Base-by-base conservation (phyloP, 768 basidiomycete genomes). In the Phallus indusiatus region DNA sequence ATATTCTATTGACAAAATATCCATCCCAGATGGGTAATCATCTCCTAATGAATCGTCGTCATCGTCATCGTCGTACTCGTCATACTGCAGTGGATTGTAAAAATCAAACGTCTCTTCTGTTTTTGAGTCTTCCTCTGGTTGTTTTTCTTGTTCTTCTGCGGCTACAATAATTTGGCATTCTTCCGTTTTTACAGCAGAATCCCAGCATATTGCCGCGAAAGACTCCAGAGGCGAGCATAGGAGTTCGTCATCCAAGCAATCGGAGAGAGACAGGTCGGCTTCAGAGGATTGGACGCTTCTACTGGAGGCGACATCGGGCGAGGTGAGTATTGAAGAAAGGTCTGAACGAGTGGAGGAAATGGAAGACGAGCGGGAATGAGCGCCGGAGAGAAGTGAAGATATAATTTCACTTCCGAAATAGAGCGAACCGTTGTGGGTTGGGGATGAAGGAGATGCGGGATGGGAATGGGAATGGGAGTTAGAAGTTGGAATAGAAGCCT, bases 161-260 rank as follows among this genome's bases (percentile, higher is more conserved):
- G 48, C 50, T 3, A n/a, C 14, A 11, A 53, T 52, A 14, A 1
- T 28, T 14, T 59, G 37, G 20, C 17, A 20, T 51, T 20, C 21
- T 5, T 51, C 50, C 50, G 48, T 21, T 17, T 28, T 17, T 14
- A 59, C 57, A 28, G 57, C 57, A 16, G 57, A 49, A 53, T 36
- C 34, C 57, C 57, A 59, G 21, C 57, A 59, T 14, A 59, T 35
- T 7, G 57, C 57, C 6, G 57, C 57, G 50, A 59, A 59, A 6
- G 57, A 59, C 16, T 59, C 57, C 6, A 59, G 20, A 17, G 57
- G 57, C 4, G 57, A 59, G 18, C 28, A n/a, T 28, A 59, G 24
- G 35, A 59, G 57, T 20, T 59, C 36, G 14, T 59, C 57, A 24
- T 59, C 57, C 48, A 59, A 51, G 11, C 49, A 37, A 16, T 51